Evolutionary conservation across 2,329 filamentous ascomycete genomes (phyloP).

Genomic region (Hypoxylon sp.): DNA sequence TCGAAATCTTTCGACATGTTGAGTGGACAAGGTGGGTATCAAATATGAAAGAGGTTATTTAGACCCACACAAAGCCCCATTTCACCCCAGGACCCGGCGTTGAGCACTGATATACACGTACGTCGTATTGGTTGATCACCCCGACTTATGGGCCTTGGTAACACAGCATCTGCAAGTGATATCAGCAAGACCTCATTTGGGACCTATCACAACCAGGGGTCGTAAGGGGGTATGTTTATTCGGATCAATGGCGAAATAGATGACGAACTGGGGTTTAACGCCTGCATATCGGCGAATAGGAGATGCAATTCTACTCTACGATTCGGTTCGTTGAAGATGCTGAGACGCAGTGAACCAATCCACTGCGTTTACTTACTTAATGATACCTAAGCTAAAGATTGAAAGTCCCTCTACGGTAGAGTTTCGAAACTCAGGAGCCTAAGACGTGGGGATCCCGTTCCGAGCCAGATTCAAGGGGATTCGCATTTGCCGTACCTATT

Average conservation of each 20-base stretch:
- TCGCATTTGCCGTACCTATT: not conserved
- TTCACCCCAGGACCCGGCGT: conserved; percentile 5
- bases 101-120: conserved; percentile 2
- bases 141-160: conserved; percentile 3
- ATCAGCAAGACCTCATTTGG: not conserved
- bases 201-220: conserved; percentile 10
- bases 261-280: not conserved
- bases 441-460: not conserved
- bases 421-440: not conserved
- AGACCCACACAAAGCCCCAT: conserved; percentile 16
- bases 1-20: not conserved
- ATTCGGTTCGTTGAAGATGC: conserved; percentile 1
- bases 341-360: not conserved
- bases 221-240: not conserved
- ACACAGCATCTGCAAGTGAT: not conserved
- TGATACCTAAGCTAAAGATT: not conserved
- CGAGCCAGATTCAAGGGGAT: not conserved
- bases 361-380: not conserved
- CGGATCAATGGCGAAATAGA: conserved; percentile 1
- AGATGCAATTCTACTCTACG: conserved; percentile 1
- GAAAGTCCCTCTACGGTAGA: not conserved
- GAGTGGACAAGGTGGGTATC: not conserved
- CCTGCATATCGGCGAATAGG: not conserved
- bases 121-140: conserved; percentile 7
- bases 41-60: conserved; percentile 14